A percentile compares a stretch with the other conserved stretches of the same genome.
phyloP scores from a whole-genome alignment of 495 filamentous ascomycete genomes.

The Aspergillus sclerotiicarbonarius region DNA sequence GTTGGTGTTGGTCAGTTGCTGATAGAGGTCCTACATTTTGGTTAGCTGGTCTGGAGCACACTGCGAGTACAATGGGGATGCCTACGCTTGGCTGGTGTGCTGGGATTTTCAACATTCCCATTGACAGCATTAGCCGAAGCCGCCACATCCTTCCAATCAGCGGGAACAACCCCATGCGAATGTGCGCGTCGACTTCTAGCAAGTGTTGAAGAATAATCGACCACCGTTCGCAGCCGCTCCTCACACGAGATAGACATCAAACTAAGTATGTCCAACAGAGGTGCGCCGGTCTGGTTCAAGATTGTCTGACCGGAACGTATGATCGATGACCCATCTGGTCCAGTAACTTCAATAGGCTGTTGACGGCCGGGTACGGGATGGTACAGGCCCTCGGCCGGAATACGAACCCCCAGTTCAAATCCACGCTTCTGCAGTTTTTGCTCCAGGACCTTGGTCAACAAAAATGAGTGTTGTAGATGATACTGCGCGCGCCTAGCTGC shows the following conservation, averaged over 20 bases:
- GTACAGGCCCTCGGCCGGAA: conserved; percentile 63
- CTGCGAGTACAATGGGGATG: not conserved
- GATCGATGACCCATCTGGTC: conserved; percentile 54
- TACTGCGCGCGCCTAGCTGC: conserved; percentile 49
- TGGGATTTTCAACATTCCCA: conserved; percentile 37
- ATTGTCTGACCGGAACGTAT: conserved; percentile 57
- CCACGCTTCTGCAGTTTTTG: conserved; percentile 47
- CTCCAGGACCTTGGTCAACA: conserved; percentile 48
- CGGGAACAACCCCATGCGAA: conserved; percentile 69
- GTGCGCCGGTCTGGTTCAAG: conserved; percentile 63
- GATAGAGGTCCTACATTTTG: conserved; percentile 36
- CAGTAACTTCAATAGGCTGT: conserved; percentile 52
- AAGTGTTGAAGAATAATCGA: conserved; percentile 68
- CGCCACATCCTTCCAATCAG: conserved; percentile 67
- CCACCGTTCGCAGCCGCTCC: conserved; percentile 62
- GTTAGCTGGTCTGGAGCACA: conserved; percentile 1
- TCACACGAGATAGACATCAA: conserved; percentile 73
- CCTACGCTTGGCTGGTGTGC: conserved; percentile 62
- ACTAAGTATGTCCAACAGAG: conserved; percentile 70
- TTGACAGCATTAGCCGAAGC: conserved; percentile 35
- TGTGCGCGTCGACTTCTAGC: conserved; percentile 63
- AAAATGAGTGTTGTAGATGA: conserved; percentile 59
- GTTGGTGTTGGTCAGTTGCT: conserved; percentile 17
- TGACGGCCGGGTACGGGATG: conserved; percentile 48
- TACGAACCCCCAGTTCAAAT: conserved; percentile 56